phyloP scores from a whole-genome alignment of 2,329 filamentous ascomycete species.

The Pseudogymnoascus sp. region DNA sequence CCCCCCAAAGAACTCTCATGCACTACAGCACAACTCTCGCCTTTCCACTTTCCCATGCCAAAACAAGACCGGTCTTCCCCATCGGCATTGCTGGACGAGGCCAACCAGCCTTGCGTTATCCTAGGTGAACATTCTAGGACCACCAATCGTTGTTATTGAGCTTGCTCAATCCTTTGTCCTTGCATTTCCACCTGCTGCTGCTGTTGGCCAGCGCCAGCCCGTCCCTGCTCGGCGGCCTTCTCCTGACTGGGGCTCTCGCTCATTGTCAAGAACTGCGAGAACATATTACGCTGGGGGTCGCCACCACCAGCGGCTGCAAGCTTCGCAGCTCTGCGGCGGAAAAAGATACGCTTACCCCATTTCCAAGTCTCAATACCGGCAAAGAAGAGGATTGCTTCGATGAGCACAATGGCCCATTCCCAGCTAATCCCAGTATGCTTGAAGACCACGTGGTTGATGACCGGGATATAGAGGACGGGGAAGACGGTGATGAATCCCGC shows the following conservation, averaged over 20 bases:
- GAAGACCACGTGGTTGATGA: slow-evolving; percentile 58
- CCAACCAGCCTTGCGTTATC: slow-evolving; percentile 2
- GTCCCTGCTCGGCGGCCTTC: neutral
- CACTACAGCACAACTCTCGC: neutral
- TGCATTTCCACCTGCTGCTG: neutral
- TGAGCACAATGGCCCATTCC: slow-evolving; percentile 65
- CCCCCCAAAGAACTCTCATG: neutral
- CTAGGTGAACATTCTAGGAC: slow-evolving; percentile 5
- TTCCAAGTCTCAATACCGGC: slow-evolving; percentile 60
- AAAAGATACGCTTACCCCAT: slow-evolving; percentile 53
- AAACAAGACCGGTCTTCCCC: neutral
- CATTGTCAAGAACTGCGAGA: neutral
- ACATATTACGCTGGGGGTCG: neutral
- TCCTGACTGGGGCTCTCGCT: neutral
- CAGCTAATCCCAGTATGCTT: slow-evolving; percentile 58
- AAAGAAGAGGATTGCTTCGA: slow-evolving; percentile 55
- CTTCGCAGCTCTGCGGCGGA: slow-evolving; percentile 28
- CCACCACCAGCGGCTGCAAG: neutral
- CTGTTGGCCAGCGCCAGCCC: neutral
- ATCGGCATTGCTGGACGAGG: neutral
- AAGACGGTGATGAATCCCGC: slow-evolving; percentile 51
- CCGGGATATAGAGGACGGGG: slow-evolving; percentile 60
- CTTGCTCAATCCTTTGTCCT: neutral
- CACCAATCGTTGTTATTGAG: slow-evolving; percentile 9
- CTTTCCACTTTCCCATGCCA: neutral